A percentile compares a stretch with the other conserved stretches of the same genome.
These are phyloP conservation scores for Microbotryum silenes-acaulis DNA, from an alignment of 1,284 basidiomycete genomes.

Conservation along the genomic window DNA sequence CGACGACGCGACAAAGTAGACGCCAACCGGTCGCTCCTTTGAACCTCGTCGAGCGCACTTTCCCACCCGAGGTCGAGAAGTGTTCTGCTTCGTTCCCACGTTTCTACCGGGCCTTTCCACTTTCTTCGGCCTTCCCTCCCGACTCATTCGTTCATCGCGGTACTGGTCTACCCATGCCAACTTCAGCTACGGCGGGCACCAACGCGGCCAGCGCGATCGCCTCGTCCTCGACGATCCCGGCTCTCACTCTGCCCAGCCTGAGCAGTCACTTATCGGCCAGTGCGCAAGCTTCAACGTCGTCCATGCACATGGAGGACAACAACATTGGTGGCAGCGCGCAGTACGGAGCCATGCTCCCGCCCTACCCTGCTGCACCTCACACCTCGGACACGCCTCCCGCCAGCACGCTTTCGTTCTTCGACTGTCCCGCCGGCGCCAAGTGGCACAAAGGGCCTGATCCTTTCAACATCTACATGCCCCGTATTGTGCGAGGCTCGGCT, in stretches of 20 bases:
- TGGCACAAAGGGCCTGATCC: constrained; percentile 32
- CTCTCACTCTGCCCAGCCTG: not conserved
- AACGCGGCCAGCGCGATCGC: not conserved
- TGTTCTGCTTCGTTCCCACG: constrained; percentile 47
- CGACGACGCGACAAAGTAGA: constrained; percentile 12
- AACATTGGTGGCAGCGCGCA: not conserved
- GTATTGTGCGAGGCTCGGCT: constrained; percentile 64
- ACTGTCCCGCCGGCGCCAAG: constrained; percentile 1
- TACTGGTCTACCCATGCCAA: not conserved
- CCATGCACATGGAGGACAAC: not conserved
- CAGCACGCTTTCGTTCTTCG: not conserved
- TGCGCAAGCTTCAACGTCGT: not conserved
- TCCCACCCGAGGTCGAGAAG: constrained; percentile 48
- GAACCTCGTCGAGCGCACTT: constrained; percentile 42
- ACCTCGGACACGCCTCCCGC: not conserved
- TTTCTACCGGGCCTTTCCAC: constrained; percentile 59
- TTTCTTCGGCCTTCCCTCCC: constrained; percentile 49
- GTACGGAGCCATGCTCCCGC: not conserved
- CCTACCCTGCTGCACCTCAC: not conserved
- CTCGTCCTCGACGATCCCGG: not conserved
- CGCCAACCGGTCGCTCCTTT: constrained; percentile 18
- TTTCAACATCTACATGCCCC: constrained; percentile 63
- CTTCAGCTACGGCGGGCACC: not conserved
- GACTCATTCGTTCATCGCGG: constrained; percentile 22
- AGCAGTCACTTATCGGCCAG: not conserved